phyloP scores from a whole-genome alignment of 2,329 filamentous ascomycete genomes.

The Apiospora pterosperma region DNA sequence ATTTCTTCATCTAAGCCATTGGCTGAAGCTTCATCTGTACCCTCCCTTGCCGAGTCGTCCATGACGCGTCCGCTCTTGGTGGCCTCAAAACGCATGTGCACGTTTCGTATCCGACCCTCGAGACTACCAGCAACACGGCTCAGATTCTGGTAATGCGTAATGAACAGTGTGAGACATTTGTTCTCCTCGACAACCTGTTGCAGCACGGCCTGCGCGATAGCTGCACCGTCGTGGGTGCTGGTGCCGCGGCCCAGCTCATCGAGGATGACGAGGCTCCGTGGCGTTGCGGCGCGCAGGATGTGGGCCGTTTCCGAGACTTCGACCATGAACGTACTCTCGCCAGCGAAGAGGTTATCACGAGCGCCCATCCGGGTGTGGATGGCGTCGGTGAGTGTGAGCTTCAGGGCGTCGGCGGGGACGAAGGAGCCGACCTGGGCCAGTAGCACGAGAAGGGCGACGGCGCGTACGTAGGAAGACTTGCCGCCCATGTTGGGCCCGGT shows the following conservation, averaged over 20 bases:
- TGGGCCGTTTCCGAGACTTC: constrained; percentile 89
- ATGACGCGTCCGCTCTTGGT: constrained; percentile 17
- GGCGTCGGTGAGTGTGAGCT: constrained; percentile 80
- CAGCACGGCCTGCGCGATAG: constrained; percentile 89
- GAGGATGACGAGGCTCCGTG: constrained; percentile 81
- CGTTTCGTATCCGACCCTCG: constrained; percentile 67
- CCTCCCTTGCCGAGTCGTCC: constrained; percentile 1
- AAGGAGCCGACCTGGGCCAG: constrained; percentile 95
- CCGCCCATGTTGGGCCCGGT: constrained; percentile 99
- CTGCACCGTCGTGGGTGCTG: constrained; percentile 91
- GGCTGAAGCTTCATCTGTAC: constrained; percentile 23
- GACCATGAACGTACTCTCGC: constrained; percentile 97
- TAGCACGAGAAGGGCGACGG: constrained; percentile 85
- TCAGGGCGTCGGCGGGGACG: constrained; percentile 74
- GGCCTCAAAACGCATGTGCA: constrained; percentile 85
- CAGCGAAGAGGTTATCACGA: constrained; percentile 91
- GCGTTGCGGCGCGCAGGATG: constrained; percentile 85
- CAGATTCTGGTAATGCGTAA: constrained; percentile 94
- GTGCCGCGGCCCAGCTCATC: constrained; percentile 95
- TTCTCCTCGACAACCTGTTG: constrained; percentile 76
- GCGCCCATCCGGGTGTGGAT: constrained; percentile 96
- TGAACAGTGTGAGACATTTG: constrained; percentile 82
- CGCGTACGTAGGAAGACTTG: constrained; percentile 95
- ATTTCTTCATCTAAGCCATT: constrained; percentile 66
- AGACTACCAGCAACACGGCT: constrained; percentile 68